Evolutionary conservation across 83 land plant species (phyloP).

Genomic region (Thuja plicata): DNA sequence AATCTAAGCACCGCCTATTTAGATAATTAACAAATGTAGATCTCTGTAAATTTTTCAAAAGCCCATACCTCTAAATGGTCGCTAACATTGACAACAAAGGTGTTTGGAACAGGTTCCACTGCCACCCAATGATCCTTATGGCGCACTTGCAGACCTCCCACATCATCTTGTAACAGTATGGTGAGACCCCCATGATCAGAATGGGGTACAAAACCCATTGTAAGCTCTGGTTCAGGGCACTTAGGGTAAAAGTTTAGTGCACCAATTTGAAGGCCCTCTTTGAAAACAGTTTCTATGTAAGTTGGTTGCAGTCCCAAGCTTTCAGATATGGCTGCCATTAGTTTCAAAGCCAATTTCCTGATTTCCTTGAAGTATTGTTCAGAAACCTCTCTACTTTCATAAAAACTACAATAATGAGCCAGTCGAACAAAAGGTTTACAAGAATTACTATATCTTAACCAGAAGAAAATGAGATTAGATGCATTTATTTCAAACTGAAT

Average conservation of each 20-base stretch:
- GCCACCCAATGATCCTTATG: slow-evolving; percentile 56
- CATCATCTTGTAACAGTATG: slow-evolving; percentile 40
- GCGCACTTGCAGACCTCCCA: slow-evolving; percentile 45
- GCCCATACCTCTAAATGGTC: slow-evolving; percentile 51
- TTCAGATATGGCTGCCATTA: slow-evolving; percentile 28
- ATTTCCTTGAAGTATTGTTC: slow-evolving; percentile 27
- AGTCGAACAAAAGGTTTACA: background rate
- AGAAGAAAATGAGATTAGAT: background rate
- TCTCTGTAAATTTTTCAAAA: background rate
- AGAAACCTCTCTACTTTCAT: slow-evolving; percentile 26
- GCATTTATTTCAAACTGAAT: no score
- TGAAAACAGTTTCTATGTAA: slow-evolving; percentile 15
- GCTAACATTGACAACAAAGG: slow-evolving; percentile 43
- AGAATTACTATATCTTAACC: background rate
- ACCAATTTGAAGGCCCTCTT: slow-evolving; percentile 31
- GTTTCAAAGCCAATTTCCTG: slow-evolving; percentile 15
- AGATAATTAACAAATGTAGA: background rate
- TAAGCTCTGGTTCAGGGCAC: slow-evolving; percentile 65
- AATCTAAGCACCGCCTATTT: background rate
- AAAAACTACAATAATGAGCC: background rate
- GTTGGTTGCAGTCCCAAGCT: slow-evolving; percentile 29
- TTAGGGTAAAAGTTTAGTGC: slow-evolving; percentile 49
- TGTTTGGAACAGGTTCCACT: slow-evolving; percentile 33
- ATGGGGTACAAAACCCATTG: slow-evolving; percentile 53
- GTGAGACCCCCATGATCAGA: slow-evolving; percentile 57